Conservation (phyloP, 257 asterid genomes). For the Nicotiana sylvestris region DNA sequence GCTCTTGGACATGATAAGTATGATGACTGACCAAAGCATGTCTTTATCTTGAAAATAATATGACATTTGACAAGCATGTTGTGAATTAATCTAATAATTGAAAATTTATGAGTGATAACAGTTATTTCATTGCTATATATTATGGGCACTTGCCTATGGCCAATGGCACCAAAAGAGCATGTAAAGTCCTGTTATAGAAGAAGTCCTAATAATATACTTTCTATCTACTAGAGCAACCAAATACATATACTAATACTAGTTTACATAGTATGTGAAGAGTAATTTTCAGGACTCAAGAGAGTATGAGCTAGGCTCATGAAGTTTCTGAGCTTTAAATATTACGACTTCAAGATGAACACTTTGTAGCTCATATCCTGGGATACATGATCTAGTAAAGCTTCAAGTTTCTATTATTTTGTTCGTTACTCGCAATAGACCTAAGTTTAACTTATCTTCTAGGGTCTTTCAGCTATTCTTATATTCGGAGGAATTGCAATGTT, state of each 20-base stretch:
- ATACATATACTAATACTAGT: background rate
- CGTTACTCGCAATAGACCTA: background rate
- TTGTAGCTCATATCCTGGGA: background rate
- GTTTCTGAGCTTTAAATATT: background rate
- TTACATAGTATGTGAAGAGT: background rate
- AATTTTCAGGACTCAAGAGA: background rate
- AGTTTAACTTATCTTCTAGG: background rate
- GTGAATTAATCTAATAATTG: background rate
- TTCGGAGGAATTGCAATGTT: background rate
- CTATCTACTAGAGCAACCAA: background rate
- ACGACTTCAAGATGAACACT: background rate
- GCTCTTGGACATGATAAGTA: background rate
- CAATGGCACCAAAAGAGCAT: background rate
- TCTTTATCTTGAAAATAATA: background rate
- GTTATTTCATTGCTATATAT: background rate
- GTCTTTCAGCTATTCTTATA: background rate
- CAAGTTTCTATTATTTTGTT: background rate
- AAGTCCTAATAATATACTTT: background rate
- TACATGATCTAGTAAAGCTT: background rate
- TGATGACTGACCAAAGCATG: background rate
- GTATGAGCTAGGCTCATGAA: background rate
- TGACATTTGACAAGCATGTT: background rate
- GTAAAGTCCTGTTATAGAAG: background rate
- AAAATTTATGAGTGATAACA: background rate
- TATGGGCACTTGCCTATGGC: background rate